Percentiles rank a stretch among this genome's conserved stretches.
Conservation (phyloP, 1,284 basidiomycete species). For the Psilocybe mexicana region DNA sequence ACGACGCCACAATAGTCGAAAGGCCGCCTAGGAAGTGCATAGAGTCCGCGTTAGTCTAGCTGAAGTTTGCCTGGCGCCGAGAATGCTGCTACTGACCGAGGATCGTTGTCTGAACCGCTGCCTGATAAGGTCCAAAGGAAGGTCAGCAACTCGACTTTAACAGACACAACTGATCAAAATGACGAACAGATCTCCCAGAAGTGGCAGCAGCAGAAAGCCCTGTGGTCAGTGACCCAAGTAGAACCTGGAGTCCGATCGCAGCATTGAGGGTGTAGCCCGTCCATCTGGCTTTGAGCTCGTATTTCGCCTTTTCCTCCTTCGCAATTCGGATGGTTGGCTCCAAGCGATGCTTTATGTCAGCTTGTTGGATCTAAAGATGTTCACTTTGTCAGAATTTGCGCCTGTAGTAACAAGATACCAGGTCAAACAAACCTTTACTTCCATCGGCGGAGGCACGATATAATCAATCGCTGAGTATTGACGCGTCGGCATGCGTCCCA, state of each 20-base stretch:
- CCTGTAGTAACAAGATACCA: too few relatives aligned
- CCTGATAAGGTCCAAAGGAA: constrained; percentile 22
- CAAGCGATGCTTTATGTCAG: constrained; percentile 33
- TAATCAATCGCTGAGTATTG: not conserved
- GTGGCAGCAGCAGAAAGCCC: constrained; percentile 54
- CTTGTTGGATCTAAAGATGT: not conserved
- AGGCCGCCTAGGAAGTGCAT: constrained; percentile 44
- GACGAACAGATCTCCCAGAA: constrained; percentile 36
- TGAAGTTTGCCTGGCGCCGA: not conserved
- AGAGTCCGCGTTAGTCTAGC: too few relatives aligned
- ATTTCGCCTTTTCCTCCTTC: constrained; percentile 39
- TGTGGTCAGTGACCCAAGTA: constrained; percentile 68
- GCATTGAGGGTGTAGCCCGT: constrained; percentile 54
- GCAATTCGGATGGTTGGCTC: constrained; percentile 45
- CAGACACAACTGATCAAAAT: not conserved
- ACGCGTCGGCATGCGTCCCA: not conserved
- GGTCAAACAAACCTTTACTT: not conserved
- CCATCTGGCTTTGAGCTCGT: constrained; percentile 44
- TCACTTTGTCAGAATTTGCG: too few relatives aligned
- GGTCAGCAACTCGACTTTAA: not conserved
- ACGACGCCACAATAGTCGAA: constrained; percentile 65
- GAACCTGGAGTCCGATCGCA: constrained; percentile 51
- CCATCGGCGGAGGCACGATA: not conserved
- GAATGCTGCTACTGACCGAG: constrained; percentile 22
- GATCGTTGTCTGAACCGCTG: constrained; percentile 34